These are phyloP conservation scores for Cladosporium sp. DNA, from an alignment of 2,329 filamentous ascomycete species.

Conservation along the genomic window DNA sequence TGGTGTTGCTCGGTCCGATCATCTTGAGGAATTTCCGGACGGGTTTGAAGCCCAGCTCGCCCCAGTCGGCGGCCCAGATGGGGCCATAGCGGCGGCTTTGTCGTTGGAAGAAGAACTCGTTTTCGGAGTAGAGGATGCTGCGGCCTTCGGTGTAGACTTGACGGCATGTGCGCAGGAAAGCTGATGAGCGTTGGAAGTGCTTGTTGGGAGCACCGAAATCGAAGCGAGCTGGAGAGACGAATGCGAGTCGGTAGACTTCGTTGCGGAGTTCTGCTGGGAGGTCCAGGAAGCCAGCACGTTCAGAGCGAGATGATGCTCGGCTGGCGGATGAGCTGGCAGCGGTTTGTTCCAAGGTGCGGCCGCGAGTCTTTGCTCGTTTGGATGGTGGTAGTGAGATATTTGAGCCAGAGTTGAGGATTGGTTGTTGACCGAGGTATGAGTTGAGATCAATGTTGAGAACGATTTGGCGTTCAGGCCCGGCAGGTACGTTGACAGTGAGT, in stretches of 20 bases:
- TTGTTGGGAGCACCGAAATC: slow-evolving; percentile 34
- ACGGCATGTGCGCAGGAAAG: slow-evolving; percentile 45
- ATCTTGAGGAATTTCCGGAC: slow-evolving; percentile 42
- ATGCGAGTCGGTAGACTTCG: slow-evolving; percentile 42
- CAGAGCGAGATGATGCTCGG: not conserved
- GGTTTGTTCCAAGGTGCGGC: not conserved
- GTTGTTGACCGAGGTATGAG: slow-evolving; percentile 2
- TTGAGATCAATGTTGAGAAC: slow-evolving; percentile 27
- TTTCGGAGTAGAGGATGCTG: slow-evolving; percentile 47
- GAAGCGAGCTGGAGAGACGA: slow-evolving; percentile 33
- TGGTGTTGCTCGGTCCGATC: slow-evolving; percentile 45
- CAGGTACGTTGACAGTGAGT: slow-evolving; percentile 44
- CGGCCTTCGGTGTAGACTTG: slow-evolving; percentile 43
- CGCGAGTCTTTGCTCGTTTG: slow-evolving; percentile 1
- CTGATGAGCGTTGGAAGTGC: slow-evolving; percentile 37
- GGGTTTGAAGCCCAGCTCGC: slow-evolving; percentile 46
- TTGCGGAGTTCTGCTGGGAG: slow-evolving; percentile 44
- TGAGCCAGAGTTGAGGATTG: not conserved
- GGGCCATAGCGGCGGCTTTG: slow-evolving; percentile 31
- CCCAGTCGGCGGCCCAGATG: slow-evolving; percentile 40
- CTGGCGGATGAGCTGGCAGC: not conserved
- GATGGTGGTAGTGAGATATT: not conserved
- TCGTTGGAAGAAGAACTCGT: slow-evolving; percentile 43
- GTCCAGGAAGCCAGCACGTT: slow-evolving; percentile 30
- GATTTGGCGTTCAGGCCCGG: slow-evolving; percentile 43